A percentile compares a stretch with the other conserved stretches of the same genome.
Conservation (phyloP, 2,329 filamentous ascomycete genomes). For the Colletotrichum musicola region DNA sequence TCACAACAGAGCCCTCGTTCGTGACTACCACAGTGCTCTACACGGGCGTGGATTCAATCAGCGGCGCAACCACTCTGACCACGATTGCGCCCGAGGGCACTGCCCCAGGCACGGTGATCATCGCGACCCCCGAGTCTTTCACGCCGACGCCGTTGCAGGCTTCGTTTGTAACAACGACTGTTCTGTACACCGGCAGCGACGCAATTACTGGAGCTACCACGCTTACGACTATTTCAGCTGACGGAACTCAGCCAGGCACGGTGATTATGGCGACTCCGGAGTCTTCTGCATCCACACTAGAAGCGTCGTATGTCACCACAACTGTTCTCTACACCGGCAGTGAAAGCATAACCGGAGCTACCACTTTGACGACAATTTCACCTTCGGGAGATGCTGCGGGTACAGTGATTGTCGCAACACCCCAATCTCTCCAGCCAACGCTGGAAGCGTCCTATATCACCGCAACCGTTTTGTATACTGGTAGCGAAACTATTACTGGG, state of each 20-base stretch:
- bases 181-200: conserved; percentile 5
- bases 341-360: conserved; percentile 17
- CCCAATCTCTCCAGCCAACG: background rate
- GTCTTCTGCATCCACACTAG: background rate
- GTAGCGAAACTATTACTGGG: background rate
- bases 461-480: background rate
- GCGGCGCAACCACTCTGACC: conserved; percentile 8
- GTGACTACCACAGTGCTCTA: conserved; percentile 11
- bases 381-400: conserved; percentile 17
- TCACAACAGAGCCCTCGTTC: background rate
- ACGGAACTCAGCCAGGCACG: background rate
- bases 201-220: background rate
- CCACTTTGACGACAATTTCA: conserved; percentile 13
- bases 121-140: background rate
- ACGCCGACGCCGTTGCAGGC: background rate
- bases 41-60: conserved; percentile 19
- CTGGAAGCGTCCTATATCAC: background rate
- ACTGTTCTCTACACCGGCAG: conserved; percentile 12
- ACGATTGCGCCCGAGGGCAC: conserved; percentile 21
- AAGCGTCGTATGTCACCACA: conserved; percentile 3
- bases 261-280: background rate
- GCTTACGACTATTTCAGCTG: background rate
- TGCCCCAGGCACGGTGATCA: conserved; percentile 26
- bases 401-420: conserved; percentile 24
- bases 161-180: background rate